Evolutionary conservation across 371 early-diverging fungal genomes (phyloP).

Genomic region (Scutellospora calospora): DNA sequence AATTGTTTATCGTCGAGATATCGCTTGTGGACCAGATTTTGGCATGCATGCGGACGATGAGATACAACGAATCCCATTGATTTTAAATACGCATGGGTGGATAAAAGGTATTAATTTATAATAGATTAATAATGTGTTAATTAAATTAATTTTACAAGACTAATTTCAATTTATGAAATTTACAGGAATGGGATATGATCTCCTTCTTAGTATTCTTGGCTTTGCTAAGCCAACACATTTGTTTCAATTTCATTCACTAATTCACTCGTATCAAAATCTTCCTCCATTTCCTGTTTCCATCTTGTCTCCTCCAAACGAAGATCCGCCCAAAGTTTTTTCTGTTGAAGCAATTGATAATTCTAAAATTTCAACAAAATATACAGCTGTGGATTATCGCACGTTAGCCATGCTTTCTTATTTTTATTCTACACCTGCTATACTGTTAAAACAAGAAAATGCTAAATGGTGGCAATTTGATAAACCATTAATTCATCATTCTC

Average conservation of each 20-base stretch:
- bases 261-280: conserved; percentile 9
- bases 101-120: conserved; percentile 62
- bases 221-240: conserved; percentile 44
- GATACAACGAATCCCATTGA: conserved; percentile 65
- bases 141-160: neutral
- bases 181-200: conserved; percentile 41
- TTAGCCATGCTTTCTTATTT: conserved; percentile 57
- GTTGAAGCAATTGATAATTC: conserved; percentile 14
- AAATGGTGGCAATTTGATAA: conserved; percentile 66
- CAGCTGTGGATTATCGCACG: conserved; percentile 59
- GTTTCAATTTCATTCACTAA: conserved; percentile 39
- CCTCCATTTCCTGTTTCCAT: conserved; percentile 20
- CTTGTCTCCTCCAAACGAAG: neutral
- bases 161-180: neutral
- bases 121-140: neutral
- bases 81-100: conserved; percentile 90
- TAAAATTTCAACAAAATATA: conserved; percentile 30
- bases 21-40: conserved; percentile 45
- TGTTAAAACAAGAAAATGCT: conserved; percentile 15
- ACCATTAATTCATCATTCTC: conserved; percentile 62
- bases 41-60: conserved; percentile 47
- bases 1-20: conserved; percentile 58
- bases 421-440: conserved; percentile 24
- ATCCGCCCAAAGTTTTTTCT: conserved; percentile 28
- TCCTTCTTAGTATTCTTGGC: conserved; percentile 1